phyloP scores from a whole-genome alignment of 257 asterid species.

The Solanum bulbocastanum region DNA sequence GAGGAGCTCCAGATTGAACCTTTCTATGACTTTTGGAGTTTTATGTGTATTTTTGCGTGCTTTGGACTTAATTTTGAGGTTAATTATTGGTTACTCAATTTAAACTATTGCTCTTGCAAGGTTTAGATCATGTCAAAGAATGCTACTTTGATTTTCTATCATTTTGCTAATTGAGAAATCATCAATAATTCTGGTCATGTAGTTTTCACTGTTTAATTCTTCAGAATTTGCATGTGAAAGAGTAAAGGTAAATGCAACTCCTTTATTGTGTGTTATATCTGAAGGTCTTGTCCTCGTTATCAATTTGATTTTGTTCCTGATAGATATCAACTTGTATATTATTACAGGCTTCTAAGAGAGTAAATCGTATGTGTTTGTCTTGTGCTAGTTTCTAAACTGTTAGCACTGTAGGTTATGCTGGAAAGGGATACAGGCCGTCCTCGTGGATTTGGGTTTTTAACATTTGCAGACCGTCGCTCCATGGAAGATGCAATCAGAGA shows the following conservation, averaged over 20 bases:
- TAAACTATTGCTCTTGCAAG: background rate
- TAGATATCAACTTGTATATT: background rate
- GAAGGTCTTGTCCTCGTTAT: background rate
- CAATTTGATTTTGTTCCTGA: background rate
- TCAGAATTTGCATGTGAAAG: background rate
- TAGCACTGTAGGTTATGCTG: constrained; percentile 53
- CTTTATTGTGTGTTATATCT: background rate
- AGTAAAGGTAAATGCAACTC: background rate
- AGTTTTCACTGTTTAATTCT: background rate
- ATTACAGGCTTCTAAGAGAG: background rate
- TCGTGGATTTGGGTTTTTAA: constrained; percentile 95
- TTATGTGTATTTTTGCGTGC: background rate
- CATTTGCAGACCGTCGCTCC: constrained; percentile 83
- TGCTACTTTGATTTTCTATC: background rate
- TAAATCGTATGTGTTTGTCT: background rate
- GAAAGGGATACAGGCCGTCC: constrained; percentile 99
- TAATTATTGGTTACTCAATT: background rate
- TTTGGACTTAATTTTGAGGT: background rate
- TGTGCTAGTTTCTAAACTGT: background rate
- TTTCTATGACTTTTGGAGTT: background rate
- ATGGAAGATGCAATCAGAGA: constrained; percentile 95
- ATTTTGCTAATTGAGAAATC: background rate
- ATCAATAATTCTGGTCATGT: background rate
- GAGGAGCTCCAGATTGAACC: background rate
- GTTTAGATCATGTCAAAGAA: background rate